Evolutionary conservation across 768 basidiomycete species (phyloP), one percentile per base, ranked within the genome.

Genomic region (Russula virescens): DNA sequence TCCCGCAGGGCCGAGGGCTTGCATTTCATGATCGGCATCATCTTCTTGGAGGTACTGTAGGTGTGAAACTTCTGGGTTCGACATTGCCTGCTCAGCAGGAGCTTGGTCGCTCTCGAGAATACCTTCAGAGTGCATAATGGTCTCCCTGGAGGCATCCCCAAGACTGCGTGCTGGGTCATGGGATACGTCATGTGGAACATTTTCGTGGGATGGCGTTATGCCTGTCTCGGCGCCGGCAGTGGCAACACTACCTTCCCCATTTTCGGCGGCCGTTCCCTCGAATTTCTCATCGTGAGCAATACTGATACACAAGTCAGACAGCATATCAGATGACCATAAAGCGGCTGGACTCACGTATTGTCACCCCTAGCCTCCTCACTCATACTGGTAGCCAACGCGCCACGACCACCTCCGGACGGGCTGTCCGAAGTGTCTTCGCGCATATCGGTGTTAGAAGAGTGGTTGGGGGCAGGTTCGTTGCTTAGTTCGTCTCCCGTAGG

Each of bases 1-100:
- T 11, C 82, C 85, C 3, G 95, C 88, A 1, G 92, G 85, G 7
- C 93, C 96, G 23, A 98, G 81, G 1, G 94, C 93, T 73, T 96
- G 93, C 84, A 89, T 89, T 38, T 87, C 83, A 58, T 87, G 76
- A 63, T 83, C 84, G 31, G 75, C 78, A 52, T 88, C 86, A 43
- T 86, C 86, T 2, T 89, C 82, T 60, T 80, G 80, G 45, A 90
- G 75, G 73, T 96, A 93, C 72, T 97, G 91, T 16, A 97, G 73
- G 66, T 85, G 83, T 9, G 81, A 75, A 2, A 76, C 69, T 18
- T 74, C 72, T n/a, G 72, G 69, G 45, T 79, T 75, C 55, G 72
- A 74, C 3, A 74, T 71, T 34, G 72, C 64, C 9, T 71, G 69
- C 19, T 65, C 51, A 4, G 40, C 23, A 38, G 71, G 71, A 6